A percentile compares a stretch with the other conserved stretches of the same genome.
Evolutionary conservation across 345 rosid genomes (phyloP).

Genomic region (Eucalyptus erythrocorys): DNA sequence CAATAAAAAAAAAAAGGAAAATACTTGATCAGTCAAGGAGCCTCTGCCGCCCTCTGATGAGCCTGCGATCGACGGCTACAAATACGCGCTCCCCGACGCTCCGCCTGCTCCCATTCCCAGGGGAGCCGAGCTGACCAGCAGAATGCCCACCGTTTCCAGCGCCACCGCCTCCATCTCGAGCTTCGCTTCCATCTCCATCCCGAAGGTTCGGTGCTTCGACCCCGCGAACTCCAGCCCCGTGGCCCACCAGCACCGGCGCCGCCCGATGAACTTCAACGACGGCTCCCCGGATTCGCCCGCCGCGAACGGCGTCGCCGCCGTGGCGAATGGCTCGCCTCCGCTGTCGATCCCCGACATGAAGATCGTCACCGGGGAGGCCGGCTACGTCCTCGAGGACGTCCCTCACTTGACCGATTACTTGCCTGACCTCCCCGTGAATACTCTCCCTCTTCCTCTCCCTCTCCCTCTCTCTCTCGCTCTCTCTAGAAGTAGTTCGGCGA

Average conservation of each 20-base stretch:
- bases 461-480: too few relatives aligned
- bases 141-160: background rate
- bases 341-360: constrained; percentile 5
- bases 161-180: constrained; percentile 5
- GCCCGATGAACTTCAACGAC: background rate
- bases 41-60: background rate
- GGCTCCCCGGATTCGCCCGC: background rate
- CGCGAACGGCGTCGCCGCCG: background rate
- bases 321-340: background rate
- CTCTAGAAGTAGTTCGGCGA: background rate
- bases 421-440: constrained; percentile 23
- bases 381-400: constrained; percentile 44
- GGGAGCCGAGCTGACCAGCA: background rate
- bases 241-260: background rate
- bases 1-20: too few relatives aligned
- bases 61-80: constrained; percentile 2
- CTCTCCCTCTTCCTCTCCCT: background rate
- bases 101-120: background rate
- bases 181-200: constrained; percentile 16
- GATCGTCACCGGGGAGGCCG: constrained; percentile 16
- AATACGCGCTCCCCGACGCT: background rate
- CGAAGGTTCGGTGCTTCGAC: constrained; percentile 29
- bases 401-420: constrained; percentile 41
- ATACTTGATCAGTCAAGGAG: background rate
- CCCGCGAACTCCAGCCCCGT: constrained; percentile 3